Evolutionary conservation across 1,139 yeast genomes (phyloP).

Genomic region (Meyerozyma athensensis): DNA sequence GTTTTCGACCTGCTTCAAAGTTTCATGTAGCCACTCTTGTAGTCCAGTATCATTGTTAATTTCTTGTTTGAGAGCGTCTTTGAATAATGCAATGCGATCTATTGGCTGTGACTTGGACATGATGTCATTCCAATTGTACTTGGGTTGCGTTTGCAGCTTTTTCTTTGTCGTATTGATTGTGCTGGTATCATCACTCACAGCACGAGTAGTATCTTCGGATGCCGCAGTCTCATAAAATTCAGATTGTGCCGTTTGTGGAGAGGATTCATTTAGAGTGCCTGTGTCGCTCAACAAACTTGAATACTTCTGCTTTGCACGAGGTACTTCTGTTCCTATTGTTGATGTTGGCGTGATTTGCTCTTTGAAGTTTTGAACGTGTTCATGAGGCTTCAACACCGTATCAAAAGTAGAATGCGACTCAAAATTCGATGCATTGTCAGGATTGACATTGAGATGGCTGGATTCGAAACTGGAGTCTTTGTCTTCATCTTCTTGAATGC

Average conservation of each 20-base stretch:
- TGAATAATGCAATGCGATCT: constrained; percentile 37
- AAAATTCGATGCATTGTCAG: not conserved
- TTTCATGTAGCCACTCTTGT: constrained; percentile 41
- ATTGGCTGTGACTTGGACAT: constrained; percentile 39
- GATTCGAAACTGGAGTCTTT: constrained; percentile 14
- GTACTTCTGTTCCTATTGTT: constrained; percentile 15
- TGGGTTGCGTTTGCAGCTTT: constrained; percentile 25
- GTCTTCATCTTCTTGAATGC: constrained; percentile 32
- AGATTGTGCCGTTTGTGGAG: not conserved
- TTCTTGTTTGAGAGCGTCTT: constrained; percentile 40
- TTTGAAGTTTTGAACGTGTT: constrained; percentile 21
- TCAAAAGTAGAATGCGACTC: constrained; percentile 13
- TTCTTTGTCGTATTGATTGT: not conserved
- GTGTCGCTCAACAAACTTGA: not conserved
- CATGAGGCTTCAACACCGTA: constrained; percentile 28
- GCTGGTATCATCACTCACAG: not conserved
- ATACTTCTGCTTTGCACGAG: not conserved
- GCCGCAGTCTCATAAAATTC: not conserved
- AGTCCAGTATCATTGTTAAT: constrained; percentile 41
- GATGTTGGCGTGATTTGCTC: constrained; percentile 27
- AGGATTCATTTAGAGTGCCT: not conserved
- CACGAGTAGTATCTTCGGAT: not conserved
- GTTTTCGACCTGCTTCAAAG: constrained; percentile 32
- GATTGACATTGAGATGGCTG: not conserved
- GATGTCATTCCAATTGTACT: constrained; percentile 42